Evolutionary conservation across 768 basidiomycete species (phyloP), one percentile per base, ranked within the genome.

Genomic region (Kwoniella sp.): DNA sequence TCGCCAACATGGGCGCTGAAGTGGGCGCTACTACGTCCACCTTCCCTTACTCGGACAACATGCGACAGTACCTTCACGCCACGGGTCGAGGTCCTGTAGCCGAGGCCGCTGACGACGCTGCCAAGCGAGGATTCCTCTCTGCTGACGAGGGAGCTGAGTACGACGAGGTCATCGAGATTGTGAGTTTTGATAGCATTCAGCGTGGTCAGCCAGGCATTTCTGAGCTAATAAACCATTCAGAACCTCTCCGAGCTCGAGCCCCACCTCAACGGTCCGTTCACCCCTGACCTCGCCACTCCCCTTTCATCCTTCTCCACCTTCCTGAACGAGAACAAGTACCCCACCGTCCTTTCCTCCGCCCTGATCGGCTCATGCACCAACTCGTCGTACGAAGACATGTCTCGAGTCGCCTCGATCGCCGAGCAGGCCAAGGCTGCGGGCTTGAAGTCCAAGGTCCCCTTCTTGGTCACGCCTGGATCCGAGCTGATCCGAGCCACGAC

Each of bases 11-110:
- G 95, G 95, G 95, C 44, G 95, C 95, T 11, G 95, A 99, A 78
- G 92, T 98, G n/a, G 95, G 95, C 32, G 95, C 95, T n/a, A 99
- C 95, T 1, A 98, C 95, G 0, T 93, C 92, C 1, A 89, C 87
- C 5, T 99, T 99, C 80, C 92, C 93, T 4, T 99, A 98, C 76
- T 90, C 89, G 14, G 75, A 81, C 15, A 83, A 83, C 65, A 98
- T 98, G 93, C 80, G 83, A 27, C 79, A 82, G 29, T 99, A 98
- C 76, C 82, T 99, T 26, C 79, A 82, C 58, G 91, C 91, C 17
- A 99, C 95, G 8, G 85, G 89, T 42, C 84, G 95, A 50, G 83
- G 81, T 33, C 82, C 86, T 27, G 89, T 93, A 22, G 92, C 92
- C 26, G 77, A 76, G 14, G 88, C 88, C 26, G 95, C 95, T 0